phyloP scores from a whole-genome alignment of 768 basidiomycete genomes.

The Mycena haematopus region DNA sequence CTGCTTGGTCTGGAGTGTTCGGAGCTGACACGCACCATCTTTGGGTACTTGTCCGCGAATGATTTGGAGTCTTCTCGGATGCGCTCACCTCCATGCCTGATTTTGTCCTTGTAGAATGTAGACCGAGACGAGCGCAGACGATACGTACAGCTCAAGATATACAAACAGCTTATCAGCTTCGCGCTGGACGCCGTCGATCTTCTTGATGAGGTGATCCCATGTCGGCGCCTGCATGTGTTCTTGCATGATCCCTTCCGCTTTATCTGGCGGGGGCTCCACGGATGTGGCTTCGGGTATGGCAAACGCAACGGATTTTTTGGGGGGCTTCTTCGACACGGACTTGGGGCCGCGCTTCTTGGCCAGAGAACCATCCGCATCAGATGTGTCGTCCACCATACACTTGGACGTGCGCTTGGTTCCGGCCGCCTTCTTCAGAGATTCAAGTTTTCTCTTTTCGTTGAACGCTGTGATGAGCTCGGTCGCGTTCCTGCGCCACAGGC shows the following conservation, averaged over 20 bases:
- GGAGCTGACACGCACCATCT: constrained; percentile 54
- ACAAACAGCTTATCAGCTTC: constrained; percentile 56
- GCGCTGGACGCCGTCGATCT: constrained; percentile 77
- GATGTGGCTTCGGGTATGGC: constrained; percentile 29
- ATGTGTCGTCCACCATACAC: constrained; percentile 42
- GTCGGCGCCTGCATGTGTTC: constrained; percentile 54
- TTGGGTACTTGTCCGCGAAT: constrained; percentile 71
- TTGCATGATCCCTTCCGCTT: constrained; percentile 57
- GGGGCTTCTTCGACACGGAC: constrained; percentile 35
- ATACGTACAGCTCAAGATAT: constrained; percentile 74
- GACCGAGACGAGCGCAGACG: constrained; percentile 7
- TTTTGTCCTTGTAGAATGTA: constrained; percentile 21
- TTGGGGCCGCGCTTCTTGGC: constrained; percentile 37
- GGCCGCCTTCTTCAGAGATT: constrained; percentile 38
- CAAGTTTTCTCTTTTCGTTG: constrained; percentile 66
- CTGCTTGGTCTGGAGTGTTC: constrained; percentile 1
- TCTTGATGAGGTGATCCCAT: constrained; percentile 72
- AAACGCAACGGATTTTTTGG: too few relatives aligned
- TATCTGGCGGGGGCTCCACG: constrained; percentile 37
- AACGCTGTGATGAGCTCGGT: constrained; percentile 66
- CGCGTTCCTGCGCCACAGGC: constrained; percentile 61
- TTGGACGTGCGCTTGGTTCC: constrained; percentile 41
- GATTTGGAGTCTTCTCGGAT: constrained; percentile 57
- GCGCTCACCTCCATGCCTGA: constrained; percentile 54
- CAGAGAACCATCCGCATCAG: constrained; percentile 47